Evolutionary conservation across 2,329 filamentous ascomycete species (phyloP).

Genomic region (Sclerotinia borealis): DNA sequence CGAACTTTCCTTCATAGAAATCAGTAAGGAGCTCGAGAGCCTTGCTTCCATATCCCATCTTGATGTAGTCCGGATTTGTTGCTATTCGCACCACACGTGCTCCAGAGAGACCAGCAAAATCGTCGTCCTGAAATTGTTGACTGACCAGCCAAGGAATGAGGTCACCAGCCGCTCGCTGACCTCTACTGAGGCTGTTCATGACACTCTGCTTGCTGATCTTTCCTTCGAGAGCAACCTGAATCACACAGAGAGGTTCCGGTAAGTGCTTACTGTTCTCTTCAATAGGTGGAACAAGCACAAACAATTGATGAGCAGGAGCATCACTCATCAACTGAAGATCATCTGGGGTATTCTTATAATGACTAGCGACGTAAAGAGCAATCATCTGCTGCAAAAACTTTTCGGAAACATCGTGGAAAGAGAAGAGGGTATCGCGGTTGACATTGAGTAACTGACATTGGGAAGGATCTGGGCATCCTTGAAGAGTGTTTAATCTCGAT

Average conservation of each 20-base stretch:
- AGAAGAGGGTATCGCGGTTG: constrained; percentile 96
- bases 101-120: constrained; percentile 89
- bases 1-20: constrained; percentile 93
- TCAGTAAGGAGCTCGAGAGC: constrained; percentile 82
- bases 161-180: constrained; percentile 83
- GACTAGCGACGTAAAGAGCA: constrained; percentile 90
- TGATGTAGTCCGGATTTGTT: constrained; percentile 87
- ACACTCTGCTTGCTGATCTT: constrained; percentile 92
- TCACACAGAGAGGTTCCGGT: constrained; percentile 88
- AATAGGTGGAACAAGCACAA: constrained; percentile 84
- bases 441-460: constrained; percentile 90
- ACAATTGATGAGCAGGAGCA: constrained; percentile 92
- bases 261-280: constrained; percentile 70
- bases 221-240: constrained; percentile 91
- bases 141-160: constrained; percentile 96
- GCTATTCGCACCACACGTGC: constrained; percentile 91
- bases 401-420: constrained; percentile 93
- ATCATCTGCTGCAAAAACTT: constrained; percentile 98
- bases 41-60: constrained; percentile 89
- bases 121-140: constrained; percentile 96
- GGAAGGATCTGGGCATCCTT: constrained; percentile 80
- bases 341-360: constrained; percentile 97
- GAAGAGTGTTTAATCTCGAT: constrained; percentile 37
- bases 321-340: constrained; percentile 99
- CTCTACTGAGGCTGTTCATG: constrained; percentile 79